Evolutionary conservation across 148 eudicot genomes (phyloP).

Genomic region (Agrostemma githago): DNA sequence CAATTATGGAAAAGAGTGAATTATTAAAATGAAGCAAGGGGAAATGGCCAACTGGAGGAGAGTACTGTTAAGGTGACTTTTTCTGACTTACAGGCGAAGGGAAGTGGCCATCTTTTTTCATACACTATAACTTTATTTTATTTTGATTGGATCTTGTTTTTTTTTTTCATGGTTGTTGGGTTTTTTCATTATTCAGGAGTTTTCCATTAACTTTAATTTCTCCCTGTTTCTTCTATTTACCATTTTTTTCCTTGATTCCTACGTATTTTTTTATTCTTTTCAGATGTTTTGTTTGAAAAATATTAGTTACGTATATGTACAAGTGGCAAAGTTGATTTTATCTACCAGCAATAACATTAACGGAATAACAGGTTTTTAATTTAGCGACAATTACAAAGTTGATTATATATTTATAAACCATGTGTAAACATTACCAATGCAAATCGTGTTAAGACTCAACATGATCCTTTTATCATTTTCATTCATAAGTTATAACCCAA

Average conservation of each 20-base stretch:
- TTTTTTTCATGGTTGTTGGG: neutral
- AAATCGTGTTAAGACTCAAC: too few species aligned
- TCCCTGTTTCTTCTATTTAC: conserved; percentile 8
- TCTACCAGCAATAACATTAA: too few species aligned
- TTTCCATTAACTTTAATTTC: neutral
- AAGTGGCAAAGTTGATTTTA: neutral
- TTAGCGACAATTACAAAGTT: too few species aligned
- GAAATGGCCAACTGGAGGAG: conserved; percentile 16
- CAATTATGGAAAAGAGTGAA: neutral
- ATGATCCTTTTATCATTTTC: too few species aligned
- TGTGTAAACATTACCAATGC: too few species aligned
- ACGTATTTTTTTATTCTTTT: neutral
- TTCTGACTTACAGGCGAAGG: conserved; percentile 25
- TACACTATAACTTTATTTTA: neutral
- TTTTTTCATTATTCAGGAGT: neutral
- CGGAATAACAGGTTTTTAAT: too few species aligned
- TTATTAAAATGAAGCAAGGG: neutral
- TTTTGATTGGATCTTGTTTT: conserved; percentile 10
- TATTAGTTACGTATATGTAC: neutral
- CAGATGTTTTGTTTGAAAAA: neutral
- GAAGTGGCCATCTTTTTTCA: conserved; percentile 19
- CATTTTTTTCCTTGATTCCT: neutral
- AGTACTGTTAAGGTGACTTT: conserved; percentile 11
- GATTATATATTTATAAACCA: too few species aligned
- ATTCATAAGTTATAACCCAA: too few species aligned